Percentiles rank a stretch among this genome's conserved stretches.
Conservation (phyloP, 306 rosid species). For the Vachellia pachyceras region DNA sequence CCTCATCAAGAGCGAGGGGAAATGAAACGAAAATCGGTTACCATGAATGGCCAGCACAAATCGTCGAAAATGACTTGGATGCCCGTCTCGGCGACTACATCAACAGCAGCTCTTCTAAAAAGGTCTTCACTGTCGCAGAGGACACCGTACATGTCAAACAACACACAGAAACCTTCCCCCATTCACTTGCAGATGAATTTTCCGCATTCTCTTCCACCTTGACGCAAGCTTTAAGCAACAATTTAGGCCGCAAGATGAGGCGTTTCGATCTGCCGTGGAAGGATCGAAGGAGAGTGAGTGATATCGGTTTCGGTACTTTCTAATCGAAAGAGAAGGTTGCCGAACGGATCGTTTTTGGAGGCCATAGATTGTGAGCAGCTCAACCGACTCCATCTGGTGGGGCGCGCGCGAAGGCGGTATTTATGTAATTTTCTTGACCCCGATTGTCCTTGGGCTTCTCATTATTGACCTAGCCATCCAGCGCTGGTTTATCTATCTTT, state of each 20-base stretch:
- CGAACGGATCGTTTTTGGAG: not conserved
- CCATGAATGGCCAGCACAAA: slow-evolving; percentile 32
- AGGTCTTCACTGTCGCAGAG: too few relatives aligned
- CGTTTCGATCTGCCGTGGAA: slow-evolving; percentile 55
- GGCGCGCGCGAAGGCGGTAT: slow-evolving; percentile 42
- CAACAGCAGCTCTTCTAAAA: slow-evolving; percentile 80
- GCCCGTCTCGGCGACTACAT: slow-evolving; percentile 81
- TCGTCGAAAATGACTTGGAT: slow-evolving; percentile 78
- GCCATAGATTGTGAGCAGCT: slow-evolving; percentile 46
- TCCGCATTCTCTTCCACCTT: slow-evolving; percentile 60
- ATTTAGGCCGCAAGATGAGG: slow-evolving; percentile 43
- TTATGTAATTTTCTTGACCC: slow-evolving; percentile 7
- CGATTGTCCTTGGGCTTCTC: not conserved
- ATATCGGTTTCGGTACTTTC: slow-evolving; percentile 43
- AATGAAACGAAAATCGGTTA: not conserved
- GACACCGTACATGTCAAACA: too few relatives aligned
- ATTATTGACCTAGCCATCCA: not conserved
- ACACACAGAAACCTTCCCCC: slow-evolving; percentile 89
- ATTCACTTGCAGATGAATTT: slow-evolving; percentile 51
- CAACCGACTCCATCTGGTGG: slow-evolving; percentile 39
- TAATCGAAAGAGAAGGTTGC: slow-evolving; percentile 29
- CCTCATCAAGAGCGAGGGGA: not conserved
- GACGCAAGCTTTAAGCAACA: slow-evolving; percentile 57
- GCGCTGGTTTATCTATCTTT: not conserved
- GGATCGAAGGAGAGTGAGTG: slow-evolving; percentile 41